Evolutionary conservation across 2,329 filamentous ascomycete genomes (phyloP).

Genomic region (Clarireedia monteithiana): DNA sequence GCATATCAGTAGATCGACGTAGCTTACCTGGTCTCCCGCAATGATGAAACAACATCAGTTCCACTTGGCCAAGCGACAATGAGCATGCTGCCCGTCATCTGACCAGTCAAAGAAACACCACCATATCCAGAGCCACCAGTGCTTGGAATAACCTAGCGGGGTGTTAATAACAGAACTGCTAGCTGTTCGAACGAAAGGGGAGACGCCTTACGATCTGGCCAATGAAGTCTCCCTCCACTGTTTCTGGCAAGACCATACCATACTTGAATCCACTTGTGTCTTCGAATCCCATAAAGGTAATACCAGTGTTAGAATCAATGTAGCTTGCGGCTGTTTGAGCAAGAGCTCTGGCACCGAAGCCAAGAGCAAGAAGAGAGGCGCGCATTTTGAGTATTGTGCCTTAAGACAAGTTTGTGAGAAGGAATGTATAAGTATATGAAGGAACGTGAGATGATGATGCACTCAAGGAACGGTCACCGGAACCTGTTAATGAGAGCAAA

Average conservation of each 20-base stretch:
- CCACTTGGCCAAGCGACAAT: slow-evolving; percentile 43
- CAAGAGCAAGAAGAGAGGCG: not conserved
- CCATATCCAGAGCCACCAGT: slow-evolving; percentile 35
- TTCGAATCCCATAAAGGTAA: slow-evolving; percentile 35
- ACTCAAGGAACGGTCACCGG: not conserved
- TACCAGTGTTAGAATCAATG: slow-evolving; percentile 38
- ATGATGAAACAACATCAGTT: slow-evolving; percentile 34
- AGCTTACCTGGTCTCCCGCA: slow-evolving; percentile 28
- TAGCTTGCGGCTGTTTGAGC: slow-evolving; percentile 25
- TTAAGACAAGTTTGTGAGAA: not conserved
- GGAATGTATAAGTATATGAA: not conserved
- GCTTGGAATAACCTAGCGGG: slow-evolving; percentile 1
- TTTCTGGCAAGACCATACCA: slow-evolving; percentile 44
- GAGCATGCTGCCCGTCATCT: slow-evolving; percentile 40
- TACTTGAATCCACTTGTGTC: slow-evolving; percentile 36
- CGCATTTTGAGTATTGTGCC: slow-evolving; percentile 1
- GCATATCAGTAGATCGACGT: not conserved
- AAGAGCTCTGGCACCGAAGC: slow-evolving; percentile 1
- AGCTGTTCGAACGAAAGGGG: too few species aligned
- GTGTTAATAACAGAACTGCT: not conserved
- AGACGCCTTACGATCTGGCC: slow-evolving; percentile 41
- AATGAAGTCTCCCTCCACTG: slow-evolving; percentile 43
- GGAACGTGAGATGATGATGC: not conserved
- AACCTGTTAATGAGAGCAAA: slow-evolving; percentile 3
- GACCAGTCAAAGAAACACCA: slow-evolving; percentile 38